Evolutionary conservation across 1,139 yeast species (phyloP), one percentile per base, ranked within the genome.

Genomic region (Meyerozyma athensensis): DNA sequence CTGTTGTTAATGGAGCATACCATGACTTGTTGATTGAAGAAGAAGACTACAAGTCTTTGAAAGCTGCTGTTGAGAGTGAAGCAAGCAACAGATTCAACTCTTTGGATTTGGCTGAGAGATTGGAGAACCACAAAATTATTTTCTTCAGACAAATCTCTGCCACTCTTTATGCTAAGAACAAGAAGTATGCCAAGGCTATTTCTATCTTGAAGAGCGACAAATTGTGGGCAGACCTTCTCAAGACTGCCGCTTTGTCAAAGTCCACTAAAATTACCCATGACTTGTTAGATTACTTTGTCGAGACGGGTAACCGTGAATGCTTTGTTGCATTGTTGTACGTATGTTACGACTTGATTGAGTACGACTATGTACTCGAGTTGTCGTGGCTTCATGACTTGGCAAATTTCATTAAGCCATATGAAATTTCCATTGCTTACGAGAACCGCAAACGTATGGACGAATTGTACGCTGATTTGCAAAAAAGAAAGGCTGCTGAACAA

Each of bases 121-220:
- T 92, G 49, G 99, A 92, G 66, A 85, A 84, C 64, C 97, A 92
- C 58, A 86, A 84, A 20, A 66, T 89, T 43, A 79, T 94, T 39
- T 94, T 87, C 70, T 92, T 92, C 74, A 83, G 97, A 68, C 95
- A 87, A 67, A 87, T 92, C 55, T 94, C 97, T 26, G 98, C 98
- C 33, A 79, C 89, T 49, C 74, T 92, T 49, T 94, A 85, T 74
- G 81, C 95, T 62, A 89, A 89, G 69, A 89, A 87, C 65, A 90
- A 89, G 77, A 90, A 92, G 61, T 92, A 87, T 83, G 73, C 70
- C 58, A 92, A 90, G 74, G 83, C 96, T 38, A 83, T 92, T 58
- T 76, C 92, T 2, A 80, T 92, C 45, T 77, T 90, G 57, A 92
- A 92, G 72, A 78, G 84, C 45, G 97, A 92, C 68, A 89, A 86